These are phyloP conservation scores for Cystobasidium sp. DNA, from an alignment of 1,284 basidiomycete genomes.

Conservation along the genomic window DNA sequence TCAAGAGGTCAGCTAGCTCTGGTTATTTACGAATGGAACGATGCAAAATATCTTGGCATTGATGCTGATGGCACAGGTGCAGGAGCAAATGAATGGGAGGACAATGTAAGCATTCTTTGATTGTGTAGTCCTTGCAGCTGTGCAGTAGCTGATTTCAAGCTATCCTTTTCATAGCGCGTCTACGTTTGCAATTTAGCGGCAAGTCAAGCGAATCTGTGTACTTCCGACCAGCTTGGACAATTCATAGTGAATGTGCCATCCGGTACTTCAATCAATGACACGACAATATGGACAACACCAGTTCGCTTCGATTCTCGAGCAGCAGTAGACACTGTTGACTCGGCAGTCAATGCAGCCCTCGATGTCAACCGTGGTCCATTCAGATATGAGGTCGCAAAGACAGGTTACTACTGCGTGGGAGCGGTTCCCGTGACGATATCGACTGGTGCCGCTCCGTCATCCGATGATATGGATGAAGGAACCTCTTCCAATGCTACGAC, in stretches of 20 bases:
- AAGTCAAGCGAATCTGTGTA: slow-evolving; percentile 71
- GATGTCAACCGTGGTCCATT: slow-evolving; percentile 48
- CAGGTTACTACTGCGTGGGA: slow-evolving; percentile 95
- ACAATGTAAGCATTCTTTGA: slow-evolving; percentile 52
- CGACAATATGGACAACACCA: slow-evolving; percentile 61
- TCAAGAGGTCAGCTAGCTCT: slow-evolving; percentile 89
- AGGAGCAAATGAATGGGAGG: slow-evolving; percentile 54
- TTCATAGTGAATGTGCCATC: slow-evolving; percentile 79
- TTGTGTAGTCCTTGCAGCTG: no score
- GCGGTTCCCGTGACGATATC: slow-evolving; percentile 57
- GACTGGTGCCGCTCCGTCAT: slow-evolving; percentile 6
- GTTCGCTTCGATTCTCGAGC: slow-evolving; percentile 56
- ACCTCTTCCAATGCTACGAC: slow-evolving; percentile 6
- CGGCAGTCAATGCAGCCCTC: not conserved
- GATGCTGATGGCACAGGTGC: slow-evolving; percentile 48
- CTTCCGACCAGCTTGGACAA: slow-evolving; percentile 69
- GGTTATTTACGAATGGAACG: slow-evolving; percentile 93
- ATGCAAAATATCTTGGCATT: slow-evolving; percentile 79
- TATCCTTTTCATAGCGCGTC: slow-evolving; percentile 68
- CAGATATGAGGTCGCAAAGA: slow-evolving; percentile 76
- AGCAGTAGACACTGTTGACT: not conserved
- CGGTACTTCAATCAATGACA: slow-evolving; percentile 67
- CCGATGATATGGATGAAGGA: slow-evolving; percentile 16
- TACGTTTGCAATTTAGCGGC: slow-evolving; percentile 86
- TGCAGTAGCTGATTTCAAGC: not conserved